Conservation (phyloP, 169 alveolate genomes). For the Miamiensis avidus region DNA sequence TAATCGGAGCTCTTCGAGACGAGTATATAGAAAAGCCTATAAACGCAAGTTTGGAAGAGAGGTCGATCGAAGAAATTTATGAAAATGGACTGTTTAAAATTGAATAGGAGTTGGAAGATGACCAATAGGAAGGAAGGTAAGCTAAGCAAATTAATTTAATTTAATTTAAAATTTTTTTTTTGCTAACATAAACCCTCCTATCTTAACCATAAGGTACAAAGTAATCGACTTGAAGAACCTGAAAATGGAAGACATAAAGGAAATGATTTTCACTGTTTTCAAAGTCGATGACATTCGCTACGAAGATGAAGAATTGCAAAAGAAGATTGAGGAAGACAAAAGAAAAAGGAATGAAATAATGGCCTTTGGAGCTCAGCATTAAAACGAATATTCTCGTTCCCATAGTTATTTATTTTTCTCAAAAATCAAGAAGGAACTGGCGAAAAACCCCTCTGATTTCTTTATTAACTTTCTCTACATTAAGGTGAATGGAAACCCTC, state of each 20-base stretch:
- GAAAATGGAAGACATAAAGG: neutral
- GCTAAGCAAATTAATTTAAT: neutral
- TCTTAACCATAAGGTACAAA: neutral
- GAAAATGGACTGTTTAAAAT: neutral
- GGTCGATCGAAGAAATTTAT: neutral
- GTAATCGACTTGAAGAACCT: neutral
- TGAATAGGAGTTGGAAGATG: neutral
- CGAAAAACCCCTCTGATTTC: neutral
- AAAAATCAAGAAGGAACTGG: slow-evolving; percentile 8
- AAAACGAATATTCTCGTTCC: neutral
- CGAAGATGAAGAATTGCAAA: neutral
- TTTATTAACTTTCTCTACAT: slow-evolving; percentile 7
- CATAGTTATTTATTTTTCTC: slow-evolving; percentile 21
- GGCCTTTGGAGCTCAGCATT: neutral
- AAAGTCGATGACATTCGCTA: neutral
- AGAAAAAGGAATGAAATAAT: neutral
- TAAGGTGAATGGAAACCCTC: slow-evolving; percentile 8
- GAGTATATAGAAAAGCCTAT: slow-evolving; percentile 33
- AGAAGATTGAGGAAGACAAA: neutral
- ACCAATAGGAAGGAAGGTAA: neutral
- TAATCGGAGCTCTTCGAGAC: slow-evolving; percentile 27
- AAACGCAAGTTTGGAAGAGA: slow-evolving; percentile 7
- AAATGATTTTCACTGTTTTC: neutral
- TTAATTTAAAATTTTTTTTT: neutral
- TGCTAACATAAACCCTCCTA: neutral